These are phyloP conservation scores for Quercus phellos DNA, from an alignment of 331 rosid genomes.

Conservation along the genomic window DNA sequence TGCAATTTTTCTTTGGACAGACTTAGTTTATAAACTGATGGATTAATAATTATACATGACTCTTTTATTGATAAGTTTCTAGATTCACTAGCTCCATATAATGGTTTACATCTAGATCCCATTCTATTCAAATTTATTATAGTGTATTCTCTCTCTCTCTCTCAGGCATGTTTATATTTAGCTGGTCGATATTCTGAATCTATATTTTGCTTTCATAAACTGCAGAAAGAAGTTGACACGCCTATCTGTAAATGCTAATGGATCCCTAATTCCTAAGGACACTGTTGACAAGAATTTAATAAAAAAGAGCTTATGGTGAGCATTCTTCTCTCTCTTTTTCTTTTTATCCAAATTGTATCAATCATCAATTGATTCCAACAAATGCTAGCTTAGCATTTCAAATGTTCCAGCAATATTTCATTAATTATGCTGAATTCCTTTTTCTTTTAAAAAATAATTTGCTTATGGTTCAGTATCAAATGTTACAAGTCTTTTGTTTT, in stretches of 20 bases:
- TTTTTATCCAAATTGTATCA: constrained; percentile 9
- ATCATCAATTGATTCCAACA: not conserved
- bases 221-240: constrained; percentile 83
- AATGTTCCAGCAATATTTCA: not conserved
- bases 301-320: constrained; percentile 74
- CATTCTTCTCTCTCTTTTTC: not conserved
- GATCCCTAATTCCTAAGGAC: constrained; percentile 65
- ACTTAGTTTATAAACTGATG: not conserved
- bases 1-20: not conserved
- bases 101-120: not conserved
- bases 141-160: not conserved
- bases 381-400: not conserved
- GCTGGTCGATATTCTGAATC: not conserved
- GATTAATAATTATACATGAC: not conserved
- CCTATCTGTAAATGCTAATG: constrained; percentile 78
- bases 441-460: not conserved
- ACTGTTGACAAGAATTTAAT: constrained; percentile 58
- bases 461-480: not conserved
- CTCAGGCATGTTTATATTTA: not conserved
- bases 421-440: not conserved
- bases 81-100: not conserved
- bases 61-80: not conserved
- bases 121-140: not conserved
- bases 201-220: constrained; percentile 10
- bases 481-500: not conserved